These are phyloP conservation scores for Viola odorata DNA, from an alignment of 345 rosid genomes.

Conservation along the genomic window DNA sequence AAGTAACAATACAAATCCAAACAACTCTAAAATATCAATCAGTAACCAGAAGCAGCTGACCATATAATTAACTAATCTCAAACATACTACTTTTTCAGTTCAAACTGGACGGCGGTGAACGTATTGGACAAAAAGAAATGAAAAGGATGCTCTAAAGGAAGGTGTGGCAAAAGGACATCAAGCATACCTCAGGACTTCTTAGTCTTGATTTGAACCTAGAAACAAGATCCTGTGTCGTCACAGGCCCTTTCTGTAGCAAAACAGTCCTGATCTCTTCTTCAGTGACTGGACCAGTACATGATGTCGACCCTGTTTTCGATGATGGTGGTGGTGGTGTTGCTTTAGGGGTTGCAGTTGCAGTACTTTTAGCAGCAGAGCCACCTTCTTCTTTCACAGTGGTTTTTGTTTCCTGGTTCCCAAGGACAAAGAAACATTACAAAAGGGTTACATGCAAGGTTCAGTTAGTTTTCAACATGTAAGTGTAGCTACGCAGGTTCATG, in stretches of 20 bases:
- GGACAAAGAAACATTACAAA: neutral
- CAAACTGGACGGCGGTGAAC: too few relatives aligned
- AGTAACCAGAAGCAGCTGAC: too few relatives aligned
- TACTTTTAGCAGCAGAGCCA: neutral
- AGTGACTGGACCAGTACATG: conserved; percentile 65
- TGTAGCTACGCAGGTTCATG: neutral
- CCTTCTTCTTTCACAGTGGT: conserved; percentile 31
- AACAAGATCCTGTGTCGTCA: conserved; percentile 87
- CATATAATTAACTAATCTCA: too few relatives aligned
- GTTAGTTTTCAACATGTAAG: too few relatives aligned
- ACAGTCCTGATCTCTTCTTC: conserved; percentile 89
- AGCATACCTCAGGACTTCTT: conserved; percentile 54
- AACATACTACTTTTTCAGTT: too few relatives aligned
- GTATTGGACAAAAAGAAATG: too few relatives aligned
- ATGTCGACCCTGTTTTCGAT: conserved; percentile 34
- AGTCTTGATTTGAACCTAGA: conserved; percentile 74
- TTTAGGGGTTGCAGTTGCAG: conserved; percentile 30
- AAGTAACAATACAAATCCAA: too few relatives aligned
- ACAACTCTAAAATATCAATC: too few relatives aligned
- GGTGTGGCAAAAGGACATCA: too few relatives aligned
- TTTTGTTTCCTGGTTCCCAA: conserved; percentile 23
- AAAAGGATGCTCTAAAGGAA: too few relatives aligned
- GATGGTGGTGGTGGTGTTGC: conserved; percentile 36
- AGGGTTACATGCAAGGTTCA: too few relatives aligned
- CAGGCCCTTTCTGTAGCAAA: conserved; percentile 64